Base-by-base conservation (phyloP, 2,329 filamentous ascomycete genomes). In the Aspergillus viridinutans region DNA sequence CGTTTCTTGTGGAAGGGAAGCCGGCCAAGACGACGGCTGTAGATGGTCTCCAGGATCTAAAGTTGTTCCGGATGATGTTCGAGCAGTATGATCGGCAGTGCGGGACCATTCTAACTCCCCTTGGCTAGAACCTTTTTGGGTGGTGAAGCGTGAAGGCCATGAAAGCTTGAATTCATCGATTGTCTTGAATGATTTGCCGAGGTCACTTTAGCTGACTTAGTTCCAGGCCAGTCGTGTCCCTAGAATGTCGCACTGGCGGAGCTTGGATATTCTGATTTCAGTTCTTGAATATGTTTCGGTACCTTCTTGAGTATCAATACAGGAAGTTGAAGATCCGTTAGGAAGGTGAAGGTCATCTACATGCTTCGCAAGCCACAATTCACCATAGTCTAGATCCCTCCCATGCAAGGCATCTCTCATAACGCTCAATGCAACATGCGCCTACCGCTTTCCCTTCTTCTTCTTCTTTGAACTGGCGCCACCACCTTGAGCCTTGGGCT, bases 381-480 rank as follows among this genome's bases (percentile, higher is more conserved):
- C 21, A 14, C 43, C 23, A 52, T 21, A 50, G 38, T 42, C 35
- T 53, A 26, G n/a, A n/a, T 28, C 23, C 14, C 29, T 50, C 43
- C 50, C 49, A 55, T 61, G 57, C 54, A 57, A 53, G 45, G 52
- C 50, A 49, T 59, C 45, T 52, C 58, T 62, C 61, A 55, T 57
- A 57, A 35, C 20, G 25, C 38, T 32, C 50, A 58, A 26, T 38
- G 28, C 12, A 20, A 43, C 29, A 29, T 49, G 29, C 45, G 56
- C 62, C 60, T 69, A 79, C 64, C 75, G 73, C 73, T 81, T 82
- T 43, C 78, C 78, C 68, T 78, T 80, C 70, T 79, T 80, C 76
- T 81, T 77, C 70, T 80, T 80, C 74, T 80, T 76, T 61, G 72
- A 60, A 63, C 71, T 70, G 60, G 72, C 67, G 38, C 73, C 74